Conservation (phyloP, 768 basidiomycete species). For the Rhizopogon roseolus region DNA sequence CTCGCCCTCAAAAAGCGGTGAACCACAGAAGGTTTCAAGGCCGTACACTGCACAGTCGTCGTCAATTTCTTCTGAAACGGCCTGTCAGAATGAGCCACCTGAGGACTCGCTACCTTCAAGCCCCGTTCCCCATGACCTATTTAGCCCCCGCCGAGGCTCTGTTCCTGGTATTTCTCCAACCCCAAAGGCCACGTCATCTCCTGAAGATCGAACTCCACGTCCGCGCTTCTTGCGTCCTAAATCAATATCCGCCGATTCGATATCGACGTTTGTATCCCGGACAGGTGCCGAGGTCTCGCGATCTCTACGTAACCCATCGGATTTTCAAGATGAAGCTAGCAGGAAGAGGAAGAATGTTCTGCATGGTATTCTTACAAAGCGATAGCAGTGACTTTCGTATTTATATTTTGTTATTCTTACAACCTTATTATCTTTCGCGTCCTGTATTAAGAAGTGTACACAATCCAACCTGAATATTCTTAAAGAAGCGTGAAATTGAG, state of each 20-base stretch:
- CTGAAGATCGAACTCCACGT: slow-evolving; percentile 16
- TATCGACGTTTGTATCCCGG: slow-evolving; percentile 28
- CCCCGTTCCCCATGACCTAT: slow-evolving; percentile 3
- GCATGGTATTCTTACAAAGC: slow-evolving; percentile 34
- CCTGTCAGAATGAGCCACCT: background rate
- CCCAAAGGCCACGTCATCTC: slow-evolving; percentile 5
- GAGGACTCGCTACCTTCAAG: slow-evolving; percentile 3
- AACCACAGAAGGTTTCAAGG: slow-evolving; percentile 26
- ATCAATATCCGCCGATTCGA: slow-evolving; percentile 54
- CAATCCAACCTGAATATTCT: slow-evolving; percentile 8
- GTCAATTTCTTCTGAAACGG: slow-evolving; percentile 15
- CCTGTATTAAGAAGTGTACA: slow-evolving; percentile 19
- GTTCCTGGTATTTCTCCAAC: slow-evolving; percentile 18
- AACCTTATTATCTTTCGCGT: slow-evolving; percentile 14
- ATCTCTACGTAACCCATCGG: slow-evolving; percentile 4
- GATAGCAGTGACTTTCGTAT: slow-evolving; percentile 16
- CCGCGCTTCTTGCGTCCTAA: slow-evolving; percentile 35
- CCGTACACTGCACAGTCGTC: slow-evolving; percentile 48
- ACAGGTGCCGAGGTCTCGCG: slow-evolving; percentile 7
- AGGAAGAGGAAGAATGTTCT: slow-evolving; percentile 35
- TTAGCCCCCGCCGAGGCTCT: slow-evolving; percentile 21
- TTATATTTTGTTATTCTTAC: slow-evolving; percentile 2
- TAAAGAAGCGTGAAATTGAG: background rate
- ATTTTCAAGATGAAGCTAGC: slow-evolving; percentile 15
- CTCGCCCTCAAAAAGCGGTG: slow-evolving; percentile 10